These are phyloP conservation scores for Ceratocystis smalleyi DNA, from an alignment of 2,329 filamentous ascomycete genomes.

Conservation along the genomic window DNA sequence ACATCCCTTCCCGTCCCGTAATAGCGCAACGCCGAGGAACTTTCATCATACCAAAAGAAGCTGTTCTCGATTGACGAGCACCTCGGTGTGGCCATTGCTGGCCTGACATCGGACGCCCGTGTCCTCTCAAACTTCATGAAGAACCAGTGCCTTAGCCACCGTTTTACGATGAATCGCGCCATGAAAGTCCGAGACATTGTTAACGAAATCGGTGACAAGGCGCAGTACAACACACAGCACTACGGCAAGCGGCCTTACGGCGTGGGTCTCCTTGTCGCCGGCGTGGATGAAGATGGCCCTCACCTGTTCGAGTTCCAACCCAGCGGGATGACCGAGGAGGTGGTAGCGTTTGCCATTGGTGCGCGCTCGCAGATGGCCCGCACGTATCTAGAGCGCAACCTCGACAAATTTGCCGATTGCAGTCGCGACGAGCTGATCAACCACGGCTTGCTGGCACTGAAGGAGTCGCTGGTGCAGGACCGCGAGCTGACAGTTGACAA, in stretches of 20 bases:
- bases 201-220: constrained; percentile 83
- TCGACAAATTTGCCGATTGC: constrained; percentile 65
- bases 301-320: constrained; percentile 99
- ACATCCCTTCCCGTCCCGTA: constrained; percentile 25
- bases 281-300: constrained; percentile 83
- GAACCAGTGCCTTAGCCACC: constrained; percentile 89
- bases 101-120: constrained; percentile 90
- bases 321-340: constrained; percentile 89
- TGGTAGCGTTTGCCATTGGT: constrained; percentile 89
- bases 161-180: constrained; percentile 86
- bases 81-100: constrained; percentile 86
- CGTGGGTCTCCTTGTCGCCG: constrained; percentile 73
- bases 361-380: constrained; percentile 93
- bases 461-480: constrained; percentile 92
- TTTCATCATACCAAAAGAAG: constrained; percentile 99
- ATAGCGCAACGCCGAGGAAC: constrained; percentile 94
- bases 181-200: constrained; percentile 84
- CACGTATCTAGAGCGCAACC: constrained; percentile 86
- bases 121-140: constrained; percentile 99
- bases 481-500: constrained; percentile 96
- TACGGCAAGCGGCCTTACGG: constrained; percentile 86
- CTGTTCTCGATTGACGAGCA: constrained; percentile 93
- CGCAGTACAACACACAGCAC: constrained; percentile 93
- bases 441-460: constrained; percentile 80
- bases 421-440: constrained; percentile 72